These are phyloP conservation scores for Fusarium drepaniforme DNA, from an alignment of 2,329 filamentous ascomycete genomes.

Conservation along the genomic window DNA sequence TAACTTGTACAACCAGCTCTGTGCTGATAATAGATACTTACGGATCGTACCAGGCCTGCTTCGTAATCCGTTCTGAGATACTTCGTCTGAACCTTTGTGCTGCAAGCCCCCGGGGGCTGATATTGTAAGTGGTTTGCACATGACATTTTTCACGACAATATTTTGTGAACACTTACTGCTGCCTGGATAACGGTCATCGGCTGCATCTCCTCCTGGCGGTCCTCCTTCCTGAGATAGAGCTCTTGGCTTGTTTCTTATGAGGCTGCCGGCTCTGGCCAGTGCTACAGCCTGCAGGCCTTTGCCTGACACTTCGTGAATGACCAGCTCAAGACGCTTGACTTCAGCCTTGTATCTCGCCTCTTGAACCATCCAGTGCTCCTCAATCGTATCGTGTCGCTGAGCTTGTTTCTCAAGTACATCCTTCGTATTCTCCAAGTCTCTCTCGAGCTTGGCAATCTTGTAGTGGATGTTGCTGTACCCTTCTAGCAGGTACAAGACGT, in stretches of 20 bases:
- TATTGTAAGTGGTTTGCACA: constrained; percentile 10
- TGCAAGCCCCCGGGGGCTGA: constrained; percentile 1
- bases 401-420: constrained; percentile 46
- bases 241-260: constrained; percentile 40
- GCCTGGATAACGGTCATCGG: neutral
- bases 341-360: constrained; percentile 45
- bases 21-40: constrained; percentile 4
- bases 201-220: neutral
- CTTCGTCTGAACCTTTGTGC: neutral
- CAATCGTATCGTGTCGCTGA: constrained; percentile 48
- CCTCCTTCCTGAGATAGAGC: neutral
- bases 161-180: constrained; percentile 8
- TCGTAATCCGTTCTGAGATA: neutral
- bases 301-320: constrained; percentile 52
- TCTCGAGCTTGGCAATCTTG: constrained; percentile 50
- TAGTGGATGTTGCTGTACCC: constrained; percentile 48
- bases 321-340: constrained; percentile 48
- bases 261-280: constrained; percentile 56
- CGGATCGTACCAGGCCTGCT: constrained; percentile 30
- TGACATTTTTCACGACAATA: neutral
- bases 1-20: neutral
- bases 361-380: constrained; percentile 39
- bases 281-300: constrained; percentile 59
- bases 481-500: constrained; percentile 55
- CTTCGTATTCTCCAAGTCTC: constrained; percentile 54